Base-by-base conservation (phyloP, 2,329 filamentous ascomycete genomes). In the Nectriaceae sp. region DNA sequence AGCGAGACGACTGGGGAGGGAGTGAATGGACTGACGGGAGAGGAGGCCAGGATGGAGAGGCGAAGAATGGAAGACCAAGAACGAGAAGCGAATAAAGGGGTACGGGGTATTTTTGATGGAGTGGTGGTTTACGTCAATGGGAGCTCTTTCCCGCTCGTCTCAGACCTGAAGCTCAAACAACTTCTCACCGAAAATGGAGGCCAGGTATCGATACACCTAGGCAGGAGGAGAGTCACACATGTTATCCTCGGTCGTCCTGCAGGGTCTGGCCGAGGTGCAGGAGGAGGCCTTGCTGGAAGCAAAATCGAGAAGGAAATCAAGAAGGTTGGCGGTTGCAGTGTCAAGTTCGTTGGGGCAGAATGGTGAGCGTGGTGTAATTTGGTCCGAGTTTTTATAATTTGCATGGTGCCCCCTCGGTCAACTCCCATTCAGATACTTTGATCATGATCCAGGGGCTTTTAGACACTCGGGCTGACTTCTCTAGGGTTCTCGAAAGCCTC, bases 51-150 rank as follows among this genome's bases (percentile, higher is more conserved):
- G 16, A 57, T 41, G 50, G 52, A 58, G 33, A 55, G 57, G 49
- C 59, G 64, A 72, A 69, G 72, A 50, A 73, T 66, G 56, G 77
- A 73, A 56, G 82, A 79, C 68, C 79, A 79, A 22, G 71, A 71
- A 47, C 80, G 74, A 68, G 71, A 54, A 44, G 48, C 59, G 39
- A 52, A 66, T 40, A 53, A 50, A 50, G 53, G 26, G 4, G 38
- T 52, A 5, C 65, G 60, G 56, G 63, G 73, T 40, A 79, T 95
- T 44, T 92, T 97, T 65, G 71, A 80, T 38, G 82, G 84, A 15
- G 77, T 91, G 19, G 85, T 82, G 43, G 80, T 96, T 60, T 94
- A 93, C 71, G 80, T 97, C 69, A 96, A 96, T 69, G 91, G 91
- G 52, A 92, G 88, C 57, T 96, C 90, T 2, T 80, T 85, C 50